Conservation (phyloP, 1,284 basidiomycete species). For the Jaminaea rosea region DNA sequence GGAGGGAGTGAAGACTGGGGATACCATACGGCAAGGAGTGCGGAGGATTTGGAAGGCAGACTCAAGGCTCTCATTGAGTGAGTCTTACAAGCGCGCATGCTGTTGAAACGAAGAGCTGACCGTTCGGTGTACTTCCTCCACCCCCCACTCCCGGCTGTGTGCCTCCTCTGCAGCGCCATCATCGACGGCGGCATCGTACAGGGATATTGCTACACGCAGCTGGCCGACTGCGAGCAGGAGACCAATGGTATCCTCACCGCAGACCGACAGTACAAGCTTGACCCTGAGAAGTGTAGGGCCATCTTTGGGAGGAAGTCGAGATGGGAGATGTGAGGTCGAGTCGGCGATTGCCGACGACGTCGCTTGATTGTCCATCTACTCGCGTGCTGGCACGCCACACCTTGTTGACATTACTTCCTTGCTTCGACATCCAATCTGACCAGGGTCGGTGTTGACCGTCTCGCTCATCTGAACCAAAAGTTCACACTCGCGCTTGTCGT, state of each 20-base stretch:
- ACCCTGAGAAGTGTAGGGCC: slow-evolving; percentile 15
- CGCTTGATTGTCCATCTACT: no score
- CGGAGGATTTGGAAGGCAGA: slow-evolving; percentile 10
- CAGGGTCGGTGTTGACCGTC: no score
- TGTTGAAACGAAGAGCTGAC: no score
- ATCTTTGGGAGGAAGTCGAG: slow-evolving; percentile 11
- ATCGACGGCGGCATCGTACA: slow-evolving; percentile 17
- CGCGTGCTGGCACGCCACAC: no score
- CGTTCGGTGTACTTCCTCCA: no score
- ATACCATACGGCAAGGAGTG: slow-evolving; percentile 14
- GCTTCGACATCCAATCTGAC: no score
- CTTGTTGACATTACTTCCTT: no score
- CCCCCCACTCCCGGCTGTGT: no score
- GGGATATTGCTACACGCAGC: slow-evolving; percentile 28
- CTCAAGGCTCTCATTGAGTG: slow-evolving; percentile 10
- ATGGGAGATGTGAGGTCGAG: no score
- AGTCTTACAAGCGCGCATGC: no score
- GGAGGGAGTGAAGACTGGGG: slow-evolving; percentile 11
- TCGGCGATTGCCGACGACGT: no score
- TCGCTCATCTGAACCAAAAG: slow-evolving; percentile 20
- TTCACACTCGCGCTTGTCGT: slow-evolving; percentile 25
- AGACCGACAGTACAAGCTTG: slow-evolving; percentile 15
- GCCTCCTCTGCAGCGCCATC: no score
- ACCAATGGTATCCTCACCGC: slow-evolving; percentile 22
- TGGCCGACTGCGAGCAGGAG: slow-evolving; percentile 22